phyloP scores from a whole-genome alignment of 495 filamentous ascomycete species.

The Trichoderma gamsii region DNA sequence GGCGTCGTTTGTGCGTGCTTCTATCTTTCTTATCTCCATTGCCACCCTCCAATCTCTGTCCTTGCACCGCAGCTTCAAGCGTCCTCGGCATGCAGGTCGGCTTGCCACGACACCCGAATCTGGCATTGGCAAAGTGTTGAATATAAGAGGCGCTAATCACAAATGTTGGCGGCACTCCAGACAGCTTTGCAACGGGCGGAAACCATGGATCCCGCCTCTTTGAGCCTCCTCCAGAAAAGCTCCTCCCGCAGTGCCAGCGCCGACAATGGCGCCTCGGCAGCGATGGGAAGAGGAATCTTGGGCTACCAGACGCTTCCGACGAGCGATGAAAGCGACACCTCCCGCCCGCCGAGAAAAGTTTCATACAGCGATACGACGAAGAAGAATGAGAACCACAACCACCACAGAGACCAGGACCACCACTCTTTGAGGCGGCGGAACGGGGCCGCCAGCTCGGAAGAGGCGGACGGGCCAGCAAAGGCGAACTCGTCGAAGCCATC shows the following conservation, averaged over 20 bases:
- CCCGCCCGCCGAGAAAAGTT: not conserved
- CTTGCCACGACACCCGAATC: not conserved
- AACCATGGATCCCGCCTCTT: conserved; percentile 12
- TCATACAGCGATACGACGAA: conserved; percentile 9
- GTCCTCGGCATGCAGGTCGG: not conserved
- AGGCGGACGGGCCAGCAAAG: not conserved
- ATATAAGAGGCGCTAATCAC: not conserved
- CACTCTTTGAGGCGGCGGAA: not conserved
- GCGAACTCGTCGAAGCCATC: conserved; percentile 15
- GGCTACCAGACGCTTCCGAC: not conserved
- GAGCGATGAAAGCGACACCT: not conserved
- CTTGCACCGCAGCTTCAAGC: not conserved
- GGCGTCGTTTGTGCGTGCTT: not conserved
- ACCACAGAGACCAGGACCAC: not conserved
- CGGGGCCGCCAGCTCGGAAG: not conserved
- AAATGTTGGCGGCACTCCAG: not conserved
- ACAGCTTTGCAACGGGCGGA: conserved; percentile 1
- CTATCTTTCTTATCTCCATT: not conserved
- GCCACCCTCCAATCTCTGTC: not conserved
- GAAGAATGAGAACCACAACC: not conserved
- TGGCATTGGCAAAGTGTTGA: not conserved
- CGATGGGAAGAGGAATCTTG: not conserved
- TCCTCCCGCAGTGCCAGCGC: not conserved
- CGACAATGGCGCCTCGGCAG: not conserved
- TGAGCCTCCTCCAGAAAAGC: conserved; percentile 4